Evolutionary conservation across 805 yeast genomes (phyloP).

Genomic region (Candida lessepsii): DNA sequence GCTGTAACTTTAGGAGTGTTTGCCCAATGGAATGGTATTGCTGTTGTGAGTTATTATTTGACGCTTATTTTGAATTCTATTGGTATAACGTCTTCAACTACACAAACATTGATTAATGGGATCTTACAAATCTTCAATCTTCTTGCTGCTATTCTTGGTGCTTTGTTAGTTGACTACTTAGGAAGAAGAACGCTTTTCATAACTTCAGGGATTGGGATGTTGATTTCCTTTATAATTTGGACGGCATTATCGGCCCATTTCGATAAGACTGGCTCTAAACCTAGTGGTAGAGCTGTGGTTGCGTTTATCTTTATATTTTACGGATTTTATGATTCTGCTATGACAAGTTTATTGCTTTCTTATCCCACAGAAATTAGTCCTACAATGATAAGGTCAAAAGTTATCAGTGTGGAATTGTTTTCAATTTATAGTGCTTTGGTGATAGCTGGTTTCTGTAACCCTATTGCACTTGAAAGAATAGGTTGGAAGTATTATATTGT

Average conservation of each 20-base stretch:
- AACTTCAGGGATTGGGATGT: conserved; percentile 27
- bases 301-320: conserved; percentile 19
- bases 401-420: conserved; percentile 18
- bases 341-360: conserved; percentile 15
- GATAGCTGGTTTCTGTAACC: conserved; percentile 17
- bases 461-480: conserved; percentile 20
- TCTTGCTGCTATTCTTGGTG: conserved; percentile 20
- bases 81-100: conserved; percentile 17
- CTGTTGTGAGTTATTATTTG: conserved; percentile 36
- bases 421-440: conserved; percentile 22
- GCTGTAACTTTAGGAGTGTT: conserved; percentile 27
- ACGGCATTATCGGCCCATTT: conserved; percentile 25
- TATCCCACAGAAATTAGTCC: conserved; percentile 19
- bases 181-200: conserved; percentile 31
- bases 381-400: conserved; percentile 15
- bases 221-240: conserved; percentile 23
- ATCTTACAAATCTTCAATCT: conserved; percentile 16
- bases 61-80: conserved; percentile 15
- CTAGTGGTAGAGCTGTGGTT: conserved; percentile 16
- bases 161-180: conserved; percentile 20
- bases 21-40: conserved; percentile 49
- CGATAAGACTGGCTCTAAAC: conserved; percentile 13
- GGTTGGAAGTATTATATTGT: conserved; percentile 21
- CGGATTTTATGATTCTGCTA: conserved; percentile 17
- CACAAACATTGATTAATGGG: conserved; percentile 17